A percentile compares a stretch with the other conserved stretches of the same genome.
These are phyloP conservation scores for Cucumis hystrix DNA, from an alignment of 306 rosid genomes.

Conservation along the genomic window DNA sequence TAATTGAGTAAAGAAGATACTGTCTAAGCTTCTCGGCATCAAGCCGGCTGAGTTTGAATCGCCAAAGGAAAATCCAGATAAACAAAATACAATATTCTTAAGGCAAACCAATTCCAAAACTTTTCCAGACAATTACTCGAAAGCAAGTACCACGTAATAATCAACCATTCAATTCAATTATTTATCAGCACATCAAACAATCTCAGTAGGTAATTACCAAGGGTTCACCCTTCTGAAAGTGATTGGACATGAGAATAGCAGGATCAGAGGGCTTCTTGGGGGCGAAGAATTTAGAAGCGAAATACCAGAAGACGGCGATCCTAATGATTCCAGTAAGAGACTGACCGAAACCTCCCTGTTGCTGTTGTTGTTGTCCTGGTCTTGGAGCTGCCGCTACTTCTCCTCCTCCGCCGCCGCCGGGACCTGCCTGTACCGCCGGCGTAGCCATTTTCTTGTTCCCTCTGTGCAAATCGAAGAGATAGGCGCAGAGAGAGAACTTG, in stretches of 20 bases:
- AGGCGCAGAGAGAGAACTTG: not conserved
- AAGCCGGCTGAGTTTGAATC: not conserved
- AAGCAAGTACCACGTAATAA: not conserved
- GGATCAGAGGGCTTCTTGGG: slow-evolving; percentile 63
- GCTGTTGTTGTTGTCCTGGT: slow-evolving; percentile 20
- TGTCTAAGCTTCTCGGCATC: not conserved
- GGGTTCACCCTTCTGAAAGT: slow-evolving; percentile 59
- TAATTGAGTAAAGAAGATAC: not conserved
- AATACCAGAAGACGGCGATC: slow-evolving; percentile 92
- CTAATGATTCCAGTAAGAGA: slow-evolving; percentile 65
- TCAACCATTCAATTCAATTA: not conserved
- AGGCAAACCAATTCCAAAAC: not conserved
- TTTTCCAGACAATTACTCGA: not conserved
- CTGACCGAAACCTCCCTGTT: slow-evolving; percentile 47
- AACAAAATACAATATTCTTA: not conserved
- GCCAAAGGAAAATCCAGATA: not conserved
- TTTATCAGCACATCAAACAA: not conserved
- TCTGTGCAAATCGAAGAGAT: not conserved
- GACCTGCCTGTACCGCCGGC: slow-evolving; percentile 31
- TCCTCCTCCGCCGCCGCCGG: slow-evolving; percentile 26
- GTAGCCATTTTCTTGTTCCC: slow-evolving; percentile 42
- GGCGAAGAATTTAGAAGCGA: slow-evolving; percentile 88
- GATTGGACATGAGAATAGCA: slow-evolving; percentile 47
- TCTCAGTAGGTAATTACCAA: slow-evolving; percentile 23
- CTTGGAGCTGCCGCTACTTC: slow-evolving; percentile 16